Base-by-base conservation (phyloP, 2,329 filamentous ascomycete genomes). In the Leptographium radiaticola region DNA sequence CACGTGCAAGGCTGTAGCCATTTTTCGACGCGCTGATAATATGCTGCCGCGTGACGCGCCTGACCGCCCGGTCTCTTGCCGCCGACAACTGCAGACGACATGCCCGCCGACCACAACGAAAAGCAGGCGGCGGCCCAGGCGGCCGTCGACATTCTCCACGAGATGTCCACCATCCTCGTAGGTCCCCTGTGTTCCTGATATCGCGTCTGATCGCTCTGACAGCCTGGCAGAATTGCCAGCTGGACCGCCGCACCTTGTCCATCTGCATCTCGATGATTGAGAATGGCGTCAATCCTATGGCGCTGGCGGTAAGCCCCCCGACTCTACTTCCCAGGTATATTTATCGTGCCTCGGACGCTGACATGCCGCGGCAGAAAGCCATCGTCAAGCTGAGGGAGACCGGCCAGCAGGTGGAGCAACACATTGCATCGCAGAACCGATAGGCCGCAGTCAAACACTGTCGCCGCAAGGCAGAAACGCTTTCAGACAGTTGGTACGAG, bases 241-340 rank as follows among this genome's bases (percentile, higher is more conserved):
- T 98, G 47, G 90, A 96, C 68, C 83, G 91, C 36, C 85, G 89
- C 53, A 89, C 90, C 20, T 75, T 98, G 18, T 95, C 90, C 4
- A 87, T 96, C 58, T 98, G 93, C 69, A 91, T 97, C 56, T 95
- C 89, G 53, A 79, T 98, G 68, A 94, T 98, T 62, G 93, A 98
- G 70, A 95, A 95, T 65, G 93, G 93, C 15, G 89, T 97, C 34
- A 95, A 95, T 65, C 93, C 93, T 0, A 91, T 97, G 67, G 93
- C 91, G 1, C 74, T 98, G 36, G 90, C 91, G 30, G 93, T 97
- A 77, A 65, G 88, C 64, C 13, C 2, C n/a, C 8, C 18, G 10
- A 44, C 15, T 13, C 12, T 50, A 5, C 13, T 18, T n/a, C 25
- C 33, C 4, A 33, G 42, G 36, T 13, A 11, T 9, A n/a, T 15